Evolutionary conservation across 2,329 filamentous ascomycete species (phyloP), one percentile per base, ranked within the genome.

Genomic region (Paecilomyces sp.): DNA sequence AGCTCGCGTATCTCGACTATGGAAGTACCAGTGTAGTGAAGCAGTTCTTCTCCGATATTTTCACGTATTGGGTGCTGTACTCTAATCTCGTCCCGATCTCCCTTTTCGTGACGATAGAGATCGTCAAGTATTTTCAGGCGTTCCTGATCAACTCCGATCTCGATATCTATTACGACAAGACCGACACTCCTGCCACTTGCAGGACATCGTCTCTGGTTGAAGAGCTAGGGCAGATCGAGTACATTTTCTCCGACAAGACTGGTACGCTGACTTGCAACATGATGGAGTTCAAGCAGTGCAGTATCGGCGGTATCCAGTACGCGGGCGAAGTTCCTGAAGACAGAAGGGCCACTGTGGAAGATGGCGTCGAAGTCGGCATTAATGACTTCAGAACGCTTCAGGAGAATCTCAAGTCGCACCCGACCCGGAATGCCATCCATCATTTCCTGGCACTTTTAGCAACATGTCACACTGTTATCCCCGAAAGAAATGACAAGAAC

Each of bases 61-160:
- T 97, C 70, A 99, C 95, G 1, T 97, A 97, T 75, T 99, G 94
- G 93, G 93, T 99, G 33, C 78, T 99, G 36, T 99, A 97, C 76
- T 97, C 93, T 2, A 93, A 96, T 57, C 79, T 99, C 68, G 94
- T 99, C 54, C 94, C 94, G 34, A 97, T 99, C 68, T 97, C 93
- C 31, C 87, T 99, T 3, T 99, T 99, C 74, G 94, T 99, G 63
- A 99, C 94, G 0, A 87, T 99, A 57, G 94, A 99, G 77, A 84
- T 99, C 65, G 93, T 99, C 79, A 99, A 99, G 76, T 97, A 97
- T 73, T 96, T 89, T 81, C 92, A 96, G 66, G 94, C 91, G n/a
- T 94, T 94, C 68, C 85, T 99, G 63, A 99, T 99, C 75, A 96
- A 96, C 72, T 93, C 92, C 59, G 95, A 99, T 72, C 83, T 99